phyloP scores from a whole-genome alignment of 2,329 filamentous ascomycete species.

The Fusarium zealandicum region DNA sequence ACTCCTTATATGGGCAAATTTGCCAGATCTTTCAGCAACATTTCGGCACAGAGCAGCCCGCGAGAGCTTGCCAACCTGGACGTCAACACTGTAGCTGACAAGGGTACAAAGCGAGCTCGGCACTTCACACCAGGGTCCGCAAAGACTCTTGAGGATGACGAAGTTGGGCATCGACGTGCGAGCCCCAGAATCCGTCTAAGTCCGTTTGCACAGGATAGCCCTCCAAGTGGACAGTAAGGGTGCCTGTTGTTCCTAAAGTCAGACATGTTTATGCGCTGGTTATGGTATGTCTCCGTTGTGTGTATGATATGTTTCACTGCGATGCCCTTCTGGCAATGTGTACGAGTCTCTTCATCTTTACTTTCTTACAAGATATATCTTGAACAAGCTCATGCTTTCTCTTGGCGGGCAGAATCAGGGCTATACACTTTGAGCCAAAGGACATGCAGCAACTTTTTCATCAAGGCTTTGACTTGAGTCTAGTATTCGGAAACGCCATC shows the following conservation, averaged over 20 bases:
- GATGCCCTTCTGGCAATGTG: not conserved
- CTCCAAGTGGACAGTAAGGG: not conserved
- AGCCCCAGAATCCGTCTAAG: conserved; percentile 38
- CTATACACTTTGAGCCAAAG: not conserved
- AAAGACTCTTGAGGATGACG: conserved; percentile 57
- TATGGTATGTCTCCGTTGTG: not conserved
- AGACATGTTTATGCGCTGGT: not conserved
- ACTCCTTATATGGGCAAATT: conserved; percentile 11
- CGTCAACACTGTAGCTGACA: conserved; percentile 38
- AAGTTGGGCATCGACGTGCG: conserved; percentile 52
- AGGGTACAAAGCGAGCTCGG: conserved; percentile 54
- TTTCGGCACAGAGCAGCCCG: conserved; percentile 16
- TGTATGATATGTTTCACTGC: not conserved
- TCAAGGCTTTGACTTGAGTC: too few species aligned
- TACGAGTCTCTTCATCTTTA: not conserved
- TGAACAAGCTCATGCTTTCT: not conserved
- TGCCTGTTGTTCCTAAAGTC: not conserved
- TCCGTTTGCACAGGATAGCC: conserved; percentile 22
- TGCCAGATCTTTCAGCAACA: conserved; percentile 2
- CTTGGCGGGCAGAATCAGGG: not conserved
- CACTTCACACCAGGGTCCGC: conserved; percentile 47
- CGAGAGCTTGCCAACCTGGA: conserved; percentile 17
- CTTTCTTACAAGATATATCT: not conserved
- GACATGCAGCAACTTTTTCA: too few species aligned
- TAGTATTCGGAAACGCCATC: not conserved